phyloP scores from a whole-genome alignment of 305 asterid species.

The Fraxinus velutina region DNA sequence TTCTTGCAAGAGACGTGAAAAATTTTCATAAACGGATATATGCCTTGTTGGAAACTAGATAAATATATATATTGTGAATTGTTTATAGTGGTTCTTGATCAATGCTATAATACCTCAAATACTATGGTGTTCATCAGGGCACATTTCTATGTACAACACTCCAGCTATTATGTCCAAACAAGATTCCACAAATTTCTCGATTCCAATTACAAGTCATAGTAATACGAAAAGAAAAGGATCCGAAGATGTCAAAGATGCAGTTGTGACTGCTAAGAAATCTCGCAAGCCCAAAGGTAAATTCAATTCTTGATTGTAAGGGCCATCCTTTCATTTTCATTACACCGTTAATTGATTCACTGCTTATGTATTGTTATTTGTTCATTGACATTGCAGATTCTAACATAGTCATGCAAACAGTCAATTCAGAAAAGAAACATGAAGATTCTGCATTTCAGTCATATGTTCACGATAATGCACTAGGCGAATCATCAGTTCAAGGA shows the following conservation, averaged over 20 bases:
- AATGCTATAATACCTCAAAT: background rate
- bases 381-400: slow-evolving; percentile 35
- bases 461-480: slow-evolving; percentile 19
- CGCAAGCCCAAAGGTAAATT: slow-evolving; percentile 53
- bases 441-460: slow-evolving; percentile 31
- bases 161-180: slow-evolving; percentile 46
- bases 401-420: slow-evolving; percentile 29
- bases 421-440: slow-evolving; percentile 29
- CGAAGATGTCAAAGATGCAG: slow-evolving; percentile 32
- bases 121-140: slow-evolving; percentile 41
- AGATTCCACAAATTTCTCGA: slow-evolving; percentile 34
- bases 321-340: background rate
- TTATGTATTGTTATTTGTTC: background rate
- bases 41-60: background rate
- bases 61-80: background rate
- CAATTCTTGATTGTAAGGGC: slow-evolving; percentile 26
- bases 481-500: slow-evolving; percentile 46
- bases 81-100: background rate
- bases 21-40: background rate
- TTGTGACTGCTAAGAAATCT: slow-evolving; percentile 42
- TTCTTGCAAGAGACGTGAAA: background rate
- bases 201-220: slow-evolving; percentile 35
- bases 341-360: background rate
- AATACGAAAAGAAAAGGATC: slow-evolving; percentile 52
- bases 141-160: slow-evolving; percentile 34